Conservation (phyloP, 1,284 basidiomycete species). For the Serendipita sp. region DNA sequence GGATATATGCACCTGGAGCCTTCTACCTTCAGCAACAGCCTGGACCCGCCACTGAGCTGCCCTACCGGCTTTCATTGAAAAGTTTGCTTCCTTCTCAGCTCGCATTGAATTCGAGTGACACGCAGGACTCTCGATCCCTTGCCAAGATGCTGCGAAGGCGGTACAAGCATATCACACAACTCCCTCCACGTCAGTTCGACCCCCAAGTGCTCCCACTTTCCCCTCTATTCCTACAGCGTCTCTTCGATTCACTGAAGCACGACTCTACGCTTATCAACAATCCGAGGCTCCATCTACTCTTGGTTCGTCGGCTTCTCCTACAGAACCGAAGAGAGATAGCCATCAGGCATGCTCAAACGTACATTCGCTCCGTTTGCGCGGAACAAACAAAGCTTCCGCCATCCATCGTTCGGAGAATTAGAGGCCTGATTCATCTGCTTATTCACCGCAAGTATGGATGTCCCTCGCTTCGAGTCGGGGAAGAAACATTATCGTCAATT, state of each 20-base stretch:
- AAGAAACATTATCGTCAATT: slow-evolving; percentile 30
- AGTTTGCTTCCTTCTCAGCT: no score
- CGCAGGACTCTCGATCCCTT: no score
- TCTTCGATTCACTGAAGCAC: background rate
- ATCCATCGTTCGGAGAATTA: slow-evolving; percentile 11
- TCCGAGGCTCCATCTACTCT: background rate
- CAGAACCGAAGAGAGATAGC: background rate
- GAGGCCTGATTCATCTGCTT: slow-evolving; percentile 24
- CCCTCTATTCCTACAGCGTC: slow-evolving; percentile 18
- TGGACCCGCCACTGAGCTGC: no score
- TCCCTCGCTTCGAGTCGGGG: slow-evolving; percentile 19
- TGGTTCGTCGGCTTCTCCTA: background rate
- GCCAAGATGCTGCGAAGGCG: no score
- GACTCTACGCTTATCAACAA: background rate
- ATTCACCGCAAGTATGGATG: slow-evolving; percentile 15
- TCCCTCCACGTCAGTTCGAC: background rate
- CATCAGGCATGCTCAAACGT: slow-evolving; percentile 16
- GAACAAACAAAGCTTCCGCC: slow-evolving; percentile 16
- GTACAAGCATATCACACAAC: no score
- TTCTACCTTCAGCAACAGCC: no score
- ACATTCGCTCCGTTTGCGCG: slow-evolving; percentile 19
- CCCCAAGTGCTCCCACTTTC: background rate
- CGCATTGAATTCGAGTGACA: no score
- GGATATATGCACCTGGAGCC: no score
- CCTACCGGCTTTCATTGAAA: no score